Base-by-base conservation (phyloP, 768 basidiomycete genomes). In the Macrolepiota dolichaula region DNA sequence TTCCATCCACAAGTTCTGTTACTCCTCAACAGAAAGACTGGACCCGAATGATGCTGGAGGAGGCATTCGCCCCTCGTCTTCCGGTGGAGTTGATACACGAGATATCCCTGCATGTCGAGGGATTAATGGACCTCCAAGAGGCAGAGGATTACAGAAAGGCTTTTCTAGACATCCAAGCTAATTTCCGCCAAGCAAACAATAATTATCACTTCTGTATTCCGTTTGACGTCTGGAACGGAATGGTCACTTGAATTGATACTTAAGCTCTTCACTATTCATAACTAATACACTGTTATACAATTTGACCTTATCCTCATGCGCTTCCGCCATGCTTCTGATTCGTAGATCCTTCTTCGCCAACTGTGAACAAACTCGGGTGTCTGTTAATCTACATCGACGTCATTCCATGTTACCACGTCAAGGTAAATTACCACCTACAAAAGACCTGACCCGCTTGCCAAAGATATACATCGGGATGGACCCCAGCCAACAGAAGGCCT, bases 11-110 rank as follows among this genome's bases (percentile, higher is more conserved):
- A 0, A 63, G 76, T 6, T 55, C 63, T 1, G 81, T 85, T 27
- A 72, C 79, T 13, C 82, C 82, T 22, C 85, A 86, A 66, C 82
- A 84, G 64, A 69, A 71, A 57, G 67, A 68, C 5, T 84, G 81
- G 84, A 73, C 80, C 5, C 65, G 65, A 19, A 66, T 69, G 10
- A 78, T 74, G 5, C 46, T 83, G 24, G 71, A 74, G 32, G 70
- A 75, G n/a, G 67, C 64, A 32, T 59, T 81, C 22, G 65, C 72
- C 25, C 46, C 60, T 15, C 70, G 73, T n/a, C 60, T 84, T 10
- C 82, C 82, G 0, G 61, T 67, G 10, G 83, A 85, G 62, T 62
- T 84, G 37, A 66, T 82, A 13, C 76, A 81, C 36, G 69, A 71
- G 49, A 76, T 83, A 24, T 59, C 78, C 62, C 67, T 70, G 19